These are phyloP conservation scores for Ceratobasidium sp. DNA, from an alignment of 1,284 basidiomycete species.

Conservation along the genomic window DNA sequence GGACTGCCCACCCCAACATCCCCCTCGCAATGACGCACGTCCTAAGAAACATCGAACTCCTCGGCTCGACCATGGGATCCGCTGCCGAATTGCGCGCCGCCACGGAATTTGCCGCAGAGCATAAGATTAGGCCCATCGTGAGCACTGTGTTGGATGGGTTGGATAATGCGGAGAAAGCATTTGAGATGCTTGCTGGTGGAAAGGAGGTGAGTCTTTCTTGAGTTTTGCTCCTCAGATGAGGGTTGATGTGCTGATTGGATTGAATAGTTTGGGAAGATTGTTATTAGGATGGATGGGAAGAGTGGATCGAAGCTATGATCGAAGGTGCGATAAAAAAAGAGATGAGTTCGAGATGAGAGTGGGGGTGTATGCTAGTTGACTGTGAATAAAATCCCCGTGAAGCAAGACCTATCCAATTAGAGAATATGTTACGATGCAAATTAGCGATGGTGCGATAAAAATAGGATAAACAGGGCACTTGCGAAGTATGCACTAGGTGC, in stretches of 20 bases:
- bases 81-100: slow-evolving; percentile 78
- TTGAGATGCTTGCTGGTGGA: slow-evolving; percentile 72
- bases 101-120: slow-evolving; percentile 76
- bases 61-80: slow-evolving; percentile 90
- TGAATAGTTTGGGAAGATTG: slow-evolving; percentile 83
- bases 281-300: slow-evolving; percentile 60
- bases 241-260: neutral
- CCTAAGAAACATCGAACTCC: slow-evolving; percentile 78
- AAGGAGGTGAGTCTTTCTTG: slow-evolving; percentile 13
- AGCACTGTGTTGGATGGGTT: slow-evolving; percentile 80
- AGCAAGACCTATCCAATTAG: no score
- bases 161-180: slow-evolving; percentile 77
- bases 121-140: slow-evolving; percentile 79
- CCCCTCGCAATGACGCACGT: slow-evolving; percentile 85
- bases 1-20: slow-evolving; percentile 76
- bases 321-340: no score
- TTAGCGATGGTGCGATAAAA: no score
- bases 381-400: no score
- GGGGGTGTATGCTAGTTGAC: no score
- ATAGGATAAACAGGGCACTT: no score
- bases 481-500: no score
- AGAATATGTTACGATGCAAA: no score
- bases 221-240: neutral
- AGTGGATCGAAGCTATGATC: slow-evolving; percentile 1
- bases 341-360: no score